Conservation (phyloP, 352 stramenopile species). For the Phytophthora sansomeana region DNA sequence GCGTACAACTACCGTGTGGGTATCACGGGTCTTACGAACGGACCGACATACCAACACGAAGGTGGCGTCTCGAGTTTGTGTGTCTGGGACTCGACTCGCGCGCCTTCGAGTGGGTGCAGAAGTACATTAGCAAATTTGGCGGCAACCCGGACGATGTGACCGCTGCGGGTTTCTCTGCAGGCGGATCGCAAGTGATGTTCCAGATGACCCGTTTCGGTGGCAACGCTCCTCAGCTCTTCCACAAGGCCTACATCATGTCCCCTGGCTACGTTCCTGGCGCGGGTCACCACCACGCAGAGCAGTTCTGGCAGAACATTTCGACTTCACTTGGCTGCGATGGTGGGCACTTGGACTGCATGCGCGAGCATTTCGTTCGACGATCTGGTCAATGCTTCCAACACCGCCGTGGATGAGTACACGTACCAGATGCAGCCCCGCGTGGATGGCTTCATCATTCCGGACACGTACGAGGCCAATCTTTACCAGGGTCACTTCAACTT, state of each 20-base stretch:
- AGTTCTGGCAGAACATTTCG: conserved; percentile 44
- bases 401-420: conserved; percentile 21
- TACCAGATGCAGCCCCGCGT: conserved; percentile 39
- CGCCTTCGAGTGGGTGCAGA: conserved; percentile 45
- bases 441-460: conserved; percentile 33
- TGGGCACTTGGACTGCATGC: conserved; percentile 33
- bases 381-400: conserved; percentile 7
- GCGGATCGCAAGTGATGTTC: conserved; percentile 33
- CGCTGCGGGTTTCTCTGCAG: conserved; percentile 36
- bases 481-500: conserved; percentile 39
- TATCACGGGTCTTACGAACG: conserved; percentile 25
- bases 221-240: conserved; percentile 30
- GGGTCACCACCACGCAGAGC: conserved; percentile 32
- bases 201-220: conserved; percentile 40
- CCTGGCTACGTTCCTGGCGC: conserved; percentile 29
- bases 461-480: conserved; percentile 34
- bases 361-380: too few relatives aligned
- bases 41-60: conserved; percentile 40
- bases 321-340: conserved; percentile 25
- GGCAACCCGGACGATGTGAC: conserved; percentile 47
- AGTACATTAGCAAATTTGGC: conserved; percentile 50
- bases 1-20: conserved; percentile 50
- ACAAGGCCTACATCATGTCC: conserved; percentile 41
- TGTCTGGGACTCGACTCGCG: conserved; percentile 37
- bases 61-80: conserved; percentile 36